Base-by-base conservation (phyloP, 208 protist genomes). In the Phytomonas francai region DNA sequence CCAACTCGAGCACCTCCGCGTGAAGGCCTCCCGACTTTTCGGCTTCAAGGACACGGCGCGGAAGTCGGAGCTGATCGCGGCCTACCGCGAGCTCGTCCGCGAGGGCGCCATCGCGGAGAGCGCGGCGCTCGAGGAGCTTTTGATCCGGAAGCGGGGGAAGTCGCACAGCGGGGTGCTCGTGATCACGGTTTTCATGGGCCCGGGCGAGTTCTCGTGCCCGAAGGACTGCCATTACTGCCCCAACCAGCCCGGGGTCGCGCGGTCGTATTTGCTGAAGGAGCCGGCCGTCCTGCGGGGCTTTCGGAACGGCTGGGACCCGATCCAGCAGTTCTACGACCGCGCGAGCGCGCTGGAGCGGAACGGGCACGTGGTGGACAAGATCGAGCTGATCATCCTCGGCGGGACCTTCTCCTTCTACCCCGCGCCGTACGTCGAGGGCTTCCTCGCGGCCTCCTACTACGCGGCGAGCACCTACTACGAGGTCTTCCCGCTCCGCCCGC, bases 341-440 rank as follows among this genome's bases (percentile, higher is more conserved):
- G 90, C 87, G n/a, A 88, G 81, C 49, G 85, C 89, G 19, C 84
- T 97, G 64, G 89, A 92, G 67, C 86, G 84, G 72, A 97, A 95
- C 72, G 95, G 95, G 3, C 95, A 98, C 72, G 80, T 91, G 8
- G 88, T 89, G 62, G 95, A 97, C 73, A 98, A 99, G 85, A 97
- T 99, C 33, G 99, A 99, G 78, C 98, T 99, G 32, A 98, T 99
- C 72, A 92, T 99, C 65, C 99, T 99, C 82, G 99, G 99, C 33
- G 99, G 99, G 31, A 99, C 99, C 36, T 99, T 99, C 68, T 98
- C 99, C 68, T 98, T 95, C 60, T 96, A 99, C 51, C 85, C 95
- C 16, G 78, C 81, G 59, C 88, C 92, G 34, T 99, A 99, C 81
- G 77, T 93, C 0, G 87, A 95, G 76, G 76, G 89, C 66, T 97